These are phyloP conservation scores for Orbilia ellipsospora DNA, from an alignment of 2,329 filamentous ascomycete genomes.

Conservation along the genomic window DNA sequence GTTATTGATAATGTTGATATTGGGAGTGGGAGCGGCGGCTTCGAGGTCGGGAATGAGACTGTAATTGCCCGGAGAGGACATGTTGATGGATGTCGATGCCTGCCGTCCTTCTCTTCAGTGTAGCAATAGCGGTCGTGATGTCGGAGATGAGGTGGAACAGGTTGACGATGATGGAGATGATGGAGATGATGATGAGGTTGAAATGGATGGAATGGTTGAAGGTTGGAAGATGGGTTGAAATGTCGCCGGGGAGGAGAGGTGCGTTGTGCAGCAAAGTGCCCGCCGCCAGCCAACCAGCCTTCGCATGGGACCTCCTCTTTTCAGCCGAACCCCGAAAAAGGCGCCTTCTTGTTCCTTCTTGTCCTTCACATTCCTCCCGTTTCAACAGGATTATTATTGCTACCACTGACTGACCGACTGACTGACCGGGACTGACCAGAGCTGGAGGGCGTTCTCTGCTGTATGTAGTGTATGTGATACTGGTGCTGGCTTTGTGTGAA, in stretches of 20 bases:
- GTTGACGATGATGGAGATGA: slow-evolving; percentile 7
- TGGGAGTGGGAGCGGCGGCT: slow-evolving; percentile 21
- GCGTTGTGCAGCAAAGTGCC: slow-evolving; percentile 34
- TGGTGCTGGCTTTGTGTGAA: too few relatives aligned
- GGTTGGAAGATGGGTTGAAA: slow-evolving; percentile 13
- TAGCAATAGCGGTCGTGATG: neutral
- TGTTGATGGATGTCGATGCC: neutral
- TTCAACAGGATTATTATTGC: too few relatives aligned
- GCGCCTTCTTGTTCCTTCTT: slow-evolving; percentile 6
- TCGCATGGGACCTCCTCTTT: slow-evolving; percentile 42
- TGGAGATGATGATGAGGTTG: neutral
- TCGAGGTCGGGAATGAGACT: slow-evolving; percentile 43
- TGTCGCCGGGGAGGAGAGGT: neutral
- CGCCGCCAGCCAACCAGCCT: slow-evolving; percentile 27
- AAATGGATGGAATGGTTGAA: neutral
- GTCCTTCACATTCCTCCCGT: neutral
- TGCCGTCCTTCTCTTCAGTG: too few relatives aligned
- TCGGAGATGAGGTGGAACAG: neutral
- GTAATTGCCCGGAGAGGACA: slow-evolving; percentile 24
- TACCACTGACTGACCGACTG: too few relatives aligned
- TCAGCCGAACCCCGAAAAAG: slow-evolving; percentile 5
- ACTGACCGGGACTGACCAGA: too few relatives aligned
- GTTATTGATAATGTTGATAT: neutral
- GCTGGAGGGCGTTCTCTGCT: too few relatives aligned
- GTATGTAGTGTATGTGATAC: too few relatives aligned